A percentile compares a stretch with the other conserved stretches of the same genome.
phyloP scores from a whole-genome alignment of 306 rosid species.

The Medicago lupulina region DNA sequence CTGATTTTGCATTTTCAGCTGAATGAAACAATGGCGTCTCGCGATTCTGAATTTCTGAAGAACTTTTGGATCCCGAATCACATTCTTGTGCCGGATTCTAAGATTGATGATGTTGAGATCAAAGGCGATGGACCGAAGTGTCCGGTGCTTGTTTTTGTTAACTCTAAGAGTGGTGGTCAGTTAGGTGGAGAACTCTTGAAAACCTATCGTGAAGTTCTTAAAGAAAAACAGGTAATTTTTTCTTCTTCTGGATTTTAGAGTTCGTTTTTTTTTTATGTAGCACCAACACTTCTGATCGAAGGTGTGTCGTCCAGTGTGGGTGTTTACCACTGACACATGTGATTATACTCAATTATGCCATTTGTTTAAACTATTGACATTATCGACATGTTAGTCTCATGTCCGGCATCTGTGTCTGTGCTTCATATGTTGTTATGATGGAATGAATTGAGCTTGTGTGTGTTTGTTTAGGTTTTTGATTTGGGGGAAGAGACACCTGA shows the following conservation, averaged over 20 bases:
- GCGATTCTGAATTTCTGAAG: conserved; percentile 45
- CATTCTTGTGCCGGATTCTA: conserved; percentile 56
- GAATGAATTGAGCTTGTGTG: conserved; percentile 36
- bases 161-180: conserved; percentile 96
- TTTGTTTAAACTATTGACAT: no score
- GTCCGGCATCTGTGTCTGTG: no score
- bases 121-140: conserved; percentile 53
- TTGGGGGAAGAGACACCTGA: conserved; percentile 86
- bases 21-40: conserved; percentile 54
- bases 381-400: no score
- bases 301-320: no score
- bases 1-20: conserved; percentile 41
- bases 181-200: conserved; percentile 79
- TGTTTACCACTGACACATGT: no score
- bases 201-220: conserved; percentile 71
- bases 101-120: conserved; percentile 31
- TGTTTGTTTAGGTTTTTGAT: conserved; percentile 79
- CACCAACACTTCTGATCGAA: no score
- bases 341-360: no score
- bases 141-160: conserved; percentile 87
- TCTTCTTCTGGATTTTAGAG: not conserved
- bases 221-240: conserved; percentile 61
- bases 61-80: conserved; percentile 70
- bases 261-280: not conserved
- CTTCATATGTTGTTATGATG: not conserved